Evolutionary conservation across 371 early-diverging fungal genomes (phyloP).

Genomic region (Mucor saturninus): DNA sequence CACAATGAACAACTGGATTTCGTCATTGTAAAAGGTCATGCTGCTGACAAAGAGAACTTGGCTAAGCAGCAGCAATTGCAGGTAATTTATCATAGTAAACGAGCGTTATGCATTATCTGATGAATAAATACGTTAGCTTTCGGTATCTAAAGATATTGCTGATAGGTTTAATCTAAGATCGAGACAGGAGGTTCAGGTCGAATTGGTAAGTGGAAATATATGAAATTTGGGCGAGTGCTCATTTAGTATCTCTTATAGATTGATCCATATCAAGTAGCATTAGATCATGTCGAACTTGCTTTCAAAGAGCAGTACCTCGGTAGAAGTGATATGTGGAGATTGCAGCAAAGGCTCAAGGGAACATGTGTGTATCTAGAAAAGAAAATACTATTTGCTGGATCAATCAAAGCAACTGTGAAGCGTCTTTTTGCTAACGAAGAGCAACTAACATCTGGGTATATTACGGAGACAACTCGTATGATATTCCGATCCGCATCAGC

Average conservation of each 20-base stretch:
- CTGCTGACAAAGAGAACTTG: conserved; percentile 53
- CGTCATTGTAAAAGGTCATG: conserved; percentile 54
- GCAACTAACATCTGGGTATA: conserved; percentile 67
- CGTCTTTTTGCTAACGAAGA: conserved; percentile 72
- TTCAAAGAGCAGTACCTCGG: conserved; percentile 94
- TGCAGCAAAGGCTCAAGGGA: conserved; percentile 75
- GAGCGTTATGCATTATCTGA: background rate
- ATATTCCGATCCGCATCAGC: conserved; percentile 96
- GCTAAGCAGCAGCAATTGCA: conserved; percentile 65
- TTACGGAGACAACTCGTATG: conserved; percentile 78
- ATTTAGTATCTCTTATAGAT: conserved; percentile 46
- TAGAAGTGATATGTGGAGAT: conserved; percentile 93
- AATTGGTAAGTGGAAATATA: conserved; percentile 54
- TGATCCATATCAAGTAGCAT: conserved; percentile 63
- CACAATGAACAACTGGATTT: conserved; percentile 24
- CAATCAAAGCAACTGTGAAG: conserved; percentile 88
- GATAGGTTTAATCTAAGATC: conserved; percentile 51
- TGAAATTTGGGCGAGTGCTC: background rate
- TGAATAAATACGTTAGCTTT: conserved; percentile 31
- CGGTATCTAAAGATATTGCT: conserved; percentile 49
- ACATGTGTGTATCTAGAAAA: conserved; percentile 83
- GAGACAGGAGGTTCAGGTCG: conserved; percentile 68
- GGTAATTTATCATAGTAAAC: conserved; percentile 28
- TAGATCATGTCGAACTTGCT: conserved; percentile 85
- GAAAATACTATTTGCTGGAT: conserved; percentile 69